A percentile compares a stretch with the other conserved stretches of the same genome.
Evolutionary conservation across 805 yeast species (phyloP).

Genomic region (Yarrowia sp.): DNA sequence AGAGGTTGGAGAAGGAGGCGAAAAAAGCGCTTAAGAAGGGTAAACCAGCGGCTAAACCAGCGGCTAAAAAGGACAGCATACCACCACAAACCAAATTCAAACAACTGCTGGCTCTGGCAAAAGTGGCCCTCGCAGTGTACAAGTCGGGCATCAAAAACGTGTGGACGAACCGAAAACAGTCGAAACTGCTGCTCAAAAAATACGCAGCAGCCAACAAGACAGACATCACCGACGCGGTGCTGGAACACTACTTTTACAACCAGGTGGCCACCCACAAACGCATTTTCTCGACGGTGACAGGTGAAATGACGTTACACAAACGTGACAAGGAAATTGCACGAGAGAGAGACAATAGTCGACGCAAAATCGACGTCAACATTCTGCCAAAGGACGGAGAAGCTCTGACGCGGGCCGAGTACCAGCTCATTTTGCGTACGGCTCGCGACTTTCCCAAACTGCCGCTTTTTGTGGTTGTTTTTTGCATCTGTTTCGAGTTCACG

Average conservation of each 20-base stretch:
- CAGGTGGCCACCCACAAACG: conserved; percentile 25
- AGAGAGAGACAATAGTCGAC: conserved; percentile 29
- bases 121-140: conserved; percentile 37
- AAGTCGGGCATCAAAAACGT: conserved; percentile 48
- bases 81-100: neutral
- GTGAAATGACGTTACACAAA: conserved; percentile 24
- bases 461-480: conserved; percentile 51
- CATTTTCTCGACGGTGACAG: conserved; percentile 25
- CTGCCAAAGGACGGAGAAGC: conserved; percentile 32
- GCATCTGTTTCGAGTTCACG: conserved; percentile 56
- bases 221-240: conserved; percentile 34
- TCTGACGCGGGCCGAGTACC: conserved; percentile 47
- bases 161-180: conserved; percentile 42
- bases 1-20: neutral
- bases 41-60: neutral
- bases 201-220: conserved; percentile 28
- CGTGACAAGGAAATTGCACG: conserved; percentile 35
- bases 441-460: conserved; percentile 54
- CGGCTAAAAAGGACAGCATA: no score
- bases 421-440: conserved; percentile 49
- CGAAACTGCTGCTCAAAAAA: conserved; percentile 27
- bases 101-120: neutral
- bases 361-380: neutral
- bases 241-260: conserved; percentile 28
- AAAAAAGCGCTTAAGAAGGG: neutral